A percentile compares a stretch with the other conserved stretches of the same genome.
Conservation (phyloP, 2,329 filamentous ascomycete species). For the Arachnopeziza araneosa region DNA sequence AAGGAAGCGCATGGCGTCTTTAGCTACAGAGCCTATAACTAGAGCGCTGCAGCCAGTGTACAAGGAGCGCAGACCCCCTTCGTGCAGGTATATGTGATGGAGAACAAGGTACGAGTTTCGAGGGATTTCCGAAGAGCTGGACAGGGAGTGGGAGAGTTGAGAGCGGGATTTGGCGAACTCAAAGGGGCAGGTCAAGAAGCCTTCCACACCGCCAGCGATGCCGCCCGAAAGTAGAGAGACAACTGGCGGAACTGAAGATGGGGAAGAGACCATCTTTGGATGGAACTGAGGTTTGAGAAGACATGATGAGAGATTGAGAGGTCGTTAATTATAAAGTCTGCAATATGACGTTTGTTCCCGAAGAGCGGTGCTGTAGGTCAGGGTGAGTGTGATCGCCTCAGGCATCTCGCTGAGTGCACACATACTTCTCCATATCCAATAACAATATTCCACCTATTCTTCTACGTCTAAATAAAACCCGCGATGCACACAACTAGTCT, state of each 20-base stretch:
- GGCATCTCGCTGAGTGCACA: too few relatives aligned
- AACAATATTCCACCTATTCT: too few relatives aligned
- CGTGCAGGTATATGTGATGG: conserved; percentile 25
- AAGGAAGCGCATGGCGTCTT: conserved; percentile 61
- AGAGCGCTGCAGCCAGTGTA: conserved; percentile 23
- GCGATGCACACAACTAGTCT: too few relatives aligned
- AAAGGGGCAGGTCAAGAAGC: conserved; percentile 46
- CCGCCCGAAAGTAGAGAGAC: conserved; percentile 24
- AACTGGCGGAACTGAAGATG: conserved; percentile 7
- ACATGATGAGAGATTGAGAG: too few relatives aligned
- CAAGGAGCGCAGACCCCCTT: not conserved
- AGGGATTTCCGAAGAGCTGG: not conserved
- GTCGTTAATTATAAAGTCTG: too few relatives aligned
- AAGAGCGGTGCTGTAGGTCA: too few relatives aligned
- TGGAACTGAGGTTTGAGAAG: too few relatives aligned
- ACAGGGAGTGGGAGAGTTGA: conserved; percentile 39
- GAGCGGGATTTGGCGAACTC: conserved; percentile 63
- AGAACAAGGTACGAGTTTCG: conserved; percentile 55
- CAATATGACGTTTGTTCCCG: too few relatives aligned
- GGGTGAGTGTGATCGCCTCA: too few relatives aligned
- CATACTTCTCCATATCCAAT: too few relatives aligned
- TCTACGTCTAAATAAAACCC: too few relatives aligned
- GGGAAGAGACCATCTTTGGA: too few relatives aligned
- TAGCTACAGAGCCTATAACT: conserved; percentile 39
- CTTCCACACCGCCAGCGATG: conserved; percentile 29